Conservation (phyloP, 495 filamentous ascomycete species). For the Letharia columbiana region DNA sequence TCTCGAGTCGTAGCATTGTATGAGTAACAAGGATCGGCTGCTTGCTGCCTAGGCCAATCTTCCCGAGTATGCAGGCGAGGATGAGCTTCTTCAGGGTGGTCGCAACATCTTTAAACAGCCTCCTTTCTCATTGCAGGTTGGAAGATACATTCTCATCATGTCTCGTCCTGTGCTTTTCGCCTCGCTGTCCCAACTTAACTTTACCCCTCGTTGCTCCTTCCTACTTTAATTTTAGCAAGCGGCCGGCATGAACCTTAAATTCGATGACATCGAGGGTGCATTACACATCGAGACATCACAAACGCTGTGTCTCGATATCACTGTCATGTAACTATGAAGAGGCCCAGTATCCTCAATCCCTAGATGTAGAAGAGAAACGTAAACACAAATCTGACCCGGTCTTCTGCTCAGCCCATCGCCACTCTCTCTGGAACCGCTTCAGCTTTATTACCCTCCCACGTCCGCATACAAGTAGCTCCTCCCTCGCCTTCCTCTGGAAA, state of each 20-base stretch:
- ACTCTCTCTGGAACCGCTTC: neutral
- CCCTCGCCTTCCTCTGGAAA: neutral
- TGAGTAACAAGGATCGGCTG: neutral
- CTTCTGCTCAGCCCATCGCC: neutral
- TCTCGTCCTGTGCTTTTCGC: neutral
- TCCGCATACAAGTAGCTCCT: neutral
- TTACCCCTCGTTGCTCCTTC: neutral
- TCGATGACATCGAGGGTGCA: neutral
- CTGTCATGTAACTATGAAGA: too few species aligned
- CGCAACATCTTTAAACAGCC: neutral
- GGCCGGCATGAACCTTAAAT: slow-evolving; percentile 1
- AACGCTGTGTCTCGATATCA: too few species aligned
- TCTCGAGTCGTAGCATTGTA: neutral
- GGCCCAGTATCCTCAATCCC: too few species aligned
- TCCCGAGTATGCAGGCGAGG: neutral
- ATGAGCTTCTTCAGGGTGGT: neutral
- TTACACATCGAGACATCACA: too few species aligned
- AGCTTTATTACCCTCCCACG: neutral
- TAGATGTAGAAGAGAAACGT: neutral
- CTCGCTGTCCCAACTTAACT: neutral
- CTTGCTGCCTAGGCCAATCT: neutral
- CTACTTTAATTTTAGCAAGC: neutral
- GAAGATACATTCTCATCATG: slow-evolving; percentile 1
- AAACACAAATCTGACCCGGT: neutral
- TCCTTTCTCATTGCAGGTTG: neutral